A percentile compares a stretch with the other conserved stretches of the same genome.
Evolutionary conservation across 2,329 filamentous ascomycete genomes (phyloP).

Genomic region (Neonectria neomacrospora): DNA sequence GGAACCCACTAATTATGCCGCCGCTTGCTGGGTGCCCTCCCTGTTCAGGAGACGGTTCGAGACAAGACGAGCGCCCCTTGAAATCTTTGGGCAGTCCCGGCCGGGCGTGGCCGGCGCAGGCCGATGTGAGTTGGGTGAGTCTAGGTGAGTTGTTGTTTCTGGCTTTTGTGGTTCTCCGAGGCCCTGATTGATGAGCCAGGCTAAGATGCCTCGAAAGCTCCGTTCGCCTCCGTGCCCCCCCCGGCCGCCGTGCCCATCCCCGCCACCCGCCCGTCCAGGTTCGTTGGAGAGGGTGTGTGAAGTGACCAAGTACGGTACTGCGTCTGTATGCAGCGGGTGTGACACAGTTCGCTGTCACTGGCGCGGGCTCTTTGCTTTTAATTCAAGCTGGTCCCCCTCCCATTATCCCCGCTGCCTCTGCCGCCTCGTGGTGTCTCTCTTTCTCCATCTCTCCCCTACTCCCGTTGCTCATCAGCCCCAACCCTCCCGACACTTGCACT

Average conservation of each 20-base stretch:
- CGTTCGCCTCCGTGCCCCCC: slow-evolving; percentile 21
- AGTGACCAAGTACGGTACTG: slow-evolving; percentile 1
- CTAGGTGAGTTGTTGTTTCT: slow-evolving; percentile 1
- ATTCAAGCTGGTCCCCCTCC: slow-evolving; percentile 34
- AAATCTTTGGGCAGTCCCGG: slow-evolving; percentile 8
- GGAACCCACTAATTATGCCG: neutral
- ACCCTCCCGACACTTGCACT: slow-evolving; percentile 3
- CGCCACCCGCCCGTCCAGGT: slow-evolving; percentile 10
- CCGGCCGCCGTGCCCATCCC: slow-evolving; percentile 10
- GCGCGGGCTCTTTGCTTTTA: slow-evolving; percentile 39
- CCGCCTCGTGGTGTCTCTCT: slow-evolving; percentile 31
- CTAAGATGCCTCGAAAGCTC: slow-evolving; percentile 8
- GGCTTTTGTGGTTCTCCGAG: neutral
- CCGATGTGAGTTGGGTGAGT: slow-evolving; percentile 2
- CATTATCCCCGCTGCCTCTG: slow-evolving; percentile 20
- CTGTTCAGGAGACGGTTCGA: slow-evolving; percentile 9
- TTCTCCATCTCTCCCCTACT: slow-evolving; percentile 22
- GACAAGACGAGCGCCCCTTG: slow-evolving; percentile 16
- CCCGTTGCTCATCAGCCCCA: slow-evolving; percentile 2
- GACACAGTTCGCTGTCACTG: slow-evolving; percentile 6
- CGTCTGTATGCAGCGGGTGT: neutral
- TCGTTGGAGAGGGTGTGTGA: slow-evolving; percentile 12
- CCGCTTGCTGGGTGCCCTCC: slow-evolving; percentile 6
- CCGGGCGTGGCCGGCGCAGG: slow-evolving; percentile 17
- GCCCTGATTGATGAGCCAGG: neutral